These are phyloP conservation scores for Candida pseudofarinosa DNA, from an alignment of 805 yeast genomes.

Conservation along the genomic window DNA sequence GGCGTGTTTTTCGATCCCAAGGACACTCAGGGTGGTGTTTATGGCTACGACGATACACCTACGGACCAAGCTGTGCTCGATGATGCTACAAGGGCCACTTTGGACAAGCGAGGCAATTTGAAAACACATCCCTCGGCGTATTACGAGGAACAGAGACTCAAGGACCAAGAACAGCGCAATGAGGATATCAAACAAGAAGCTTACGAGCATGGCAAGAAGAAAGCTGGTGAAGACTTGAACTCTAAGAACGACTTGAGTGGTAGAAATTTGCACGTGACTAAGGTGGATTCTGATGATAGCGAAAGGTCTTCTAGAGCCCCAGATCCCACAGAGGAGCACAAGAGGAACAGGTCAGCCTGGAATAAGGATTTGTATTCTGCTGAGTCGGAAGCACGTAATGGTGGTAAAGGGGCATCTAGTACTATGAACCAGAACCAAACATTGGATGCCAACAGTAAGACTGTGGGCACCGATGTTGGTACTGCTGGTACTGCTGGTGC, in stretches of 20 bases:
- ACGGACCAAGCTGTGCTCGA: slow-evolving; percentile 6
- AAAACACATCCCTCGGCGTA: slow-evolving; percentile 21
- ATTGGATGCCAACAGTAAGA: slow-evolving; percentile 3
- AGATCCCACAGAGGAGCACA: slow-evolving; percentile 23
- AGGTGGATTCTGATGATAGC: background rate
- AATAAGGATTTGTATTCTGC: slow-evolving; percentile 25
- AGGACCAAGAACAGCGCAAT: slow-evolving; percentile 9
- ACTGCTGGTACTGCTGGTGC: slow-evolving; percentile 6
- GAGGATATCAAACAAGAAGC: slow-evolving; percentile 15
- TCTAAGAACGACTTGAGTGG: background rate
- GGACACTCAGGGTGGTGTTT: slow-evolving; percentile 34
- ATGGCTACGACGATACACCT: slow-evolving; percentile 7
- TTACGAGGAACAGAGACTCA: slow-evolving; percentile 10
- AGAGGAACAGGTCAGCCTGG: slow-evolving; percentile 29
- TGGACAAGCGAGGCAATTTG: slow-evolving; percentile 13
- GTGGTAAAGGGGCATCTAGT: slow-evolving; percentile 1
- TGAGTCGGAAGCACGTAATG: slow-evolving; percentile 8
- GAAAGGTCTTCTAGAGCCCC: slow-evolving; percentile 3
- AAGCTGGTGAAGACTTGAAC: slow-evolving; percentile 8
- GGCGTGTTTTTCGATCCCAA: slow-evolving; percentile 32
- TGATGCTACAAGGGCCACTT: slow-evolving; percentile 23
- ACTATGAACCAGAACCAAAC: background rate
- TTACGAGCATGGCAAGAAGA: slow-evolving; percentile 11
- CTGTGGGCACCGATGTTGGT: background rate
- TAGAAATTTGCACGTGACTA: background rate